Base-by-base conservation (phyloP, 192 early-diverging fungal species). In the Coemansia sp. region DNA sequence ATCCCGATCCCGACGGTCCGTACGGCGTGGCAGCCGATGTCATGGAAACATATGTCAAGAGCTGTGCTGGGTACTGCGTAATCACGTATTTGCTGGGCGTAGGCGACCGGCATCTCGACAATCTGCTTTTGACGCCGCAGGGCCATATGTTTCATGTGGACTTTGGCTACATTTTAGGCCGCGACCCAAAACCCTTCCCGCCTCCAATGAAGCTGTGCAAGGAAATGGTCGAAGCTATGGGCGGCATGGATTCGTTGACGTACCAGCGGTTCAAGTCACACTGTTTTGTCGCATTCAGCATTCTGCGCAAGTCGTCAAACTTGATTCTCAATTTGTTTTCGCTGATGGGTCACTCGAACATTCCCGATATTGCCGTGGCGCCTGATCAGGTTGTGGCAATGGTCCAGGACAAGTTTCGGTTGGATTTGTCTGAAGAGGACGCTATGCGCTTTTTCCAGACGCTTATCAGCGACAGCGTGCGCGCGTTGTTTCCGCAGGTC, bases 211-310 rank as follows among this genome's bases (percentile, higher is more conserved):
- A 99, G 74, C 86, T 99, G 34, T 95, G 92, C 68, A 96, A 96
- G 66, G 98, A 99, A 83, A 99, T 99, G 98, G 93, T 99, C 5
- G 98, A 99, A 67, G 95, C 92, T 0, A 97, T 99, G 95, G 98
- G 98, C 36, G 96, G 96, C 24, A 87, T 92, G 26, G 83, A 86
- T 38, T 94, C 94, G 18, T 87, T 83, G 15, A 85, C 88, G 59
- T 99, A 94, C 80, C 90, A 93, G 70, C 86, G 87, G 40, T 99
- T 99, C 83, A 88, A 87, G 73, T 87, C 87, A 20, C 94, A 93
- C 73, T 98, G 93, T 69, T 96, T 93, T 76, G 90, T 93, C 8
- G 93, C 98, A 0, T 99, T 95, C 73, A 96, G 90, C 63, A 94
- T 88, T 38, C 80, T 99, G 23, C 83, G 98, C 25, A 94, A 94